phyloP scores from a whole-genome alignment of 192 early-diverging fungal genomes.

The Rhizophagus clarus region DNA sequence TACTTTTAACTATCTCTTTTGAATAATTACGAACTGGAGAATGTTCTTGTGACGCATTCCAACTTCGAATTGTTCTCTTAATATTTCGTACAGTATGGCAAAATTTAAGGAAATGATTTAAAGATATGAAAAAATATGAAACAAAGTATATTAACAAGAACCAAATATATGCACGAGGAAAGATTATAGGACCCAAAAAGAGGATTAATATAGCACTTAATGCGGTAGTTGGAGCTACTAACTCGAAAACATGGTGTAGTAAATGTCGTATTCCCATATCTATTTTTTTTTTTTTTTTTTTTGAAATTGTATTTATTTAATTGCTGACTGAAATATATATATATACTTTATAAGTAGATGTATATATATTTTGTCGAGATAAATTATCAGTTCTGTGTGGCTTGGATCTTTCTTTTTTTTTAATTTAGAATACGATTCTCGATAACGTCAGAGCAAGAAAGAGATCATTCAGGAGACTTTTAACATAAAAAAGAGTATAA shows the following conservation, averaged over 20 bases:
- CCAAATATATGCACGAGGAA: constrained; percentile 45
- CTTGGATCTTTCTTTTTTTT: too few species aligned
- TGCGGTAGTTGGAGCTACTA: constrained; percentile 49
- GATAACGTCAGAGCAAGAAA: too few species aligned
- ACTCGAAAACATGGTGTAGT: constrained; percentile 45
- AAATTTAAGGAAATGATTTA: constrained; percentile 53
- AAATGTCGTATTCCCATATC: background rate
- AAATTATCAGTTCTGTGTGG: too few species aligned
- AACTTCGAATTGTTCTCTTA: constrained; percentile 42
- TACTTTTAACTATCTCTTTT: constrained; percentile 8
- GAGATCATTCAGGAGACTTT: too few species aligned
- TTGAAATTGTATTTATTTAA: background rate
- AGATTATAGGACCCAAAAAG: constrained; percentile 45
- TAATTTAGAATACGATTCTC: too few species aligned
- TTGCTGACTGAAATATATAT: background rate
- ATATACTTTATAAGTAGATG: too few species aligned
- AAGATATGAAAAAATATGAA: constrained; percentile 44
- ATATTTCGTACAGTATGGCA: constrained; percentile 46
- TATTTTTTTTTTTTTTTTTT: background rate
- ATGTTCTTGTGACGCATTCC: constrained; percentile 37
- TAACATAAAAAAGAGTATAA: too few species aligned
- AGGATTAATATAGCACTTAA: constrained; percentile 43
- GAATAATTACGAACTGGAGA: background rate
- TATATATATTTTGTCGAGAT: too few species aligned
- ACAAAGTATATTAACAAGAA: constrained; percentile 50